These are phyloP conservation scores for Gyromitra esculenta DNA, from an alignment of 2,329 filamentous ascomycete genomes.

Conservation along the genomic window DNA sequence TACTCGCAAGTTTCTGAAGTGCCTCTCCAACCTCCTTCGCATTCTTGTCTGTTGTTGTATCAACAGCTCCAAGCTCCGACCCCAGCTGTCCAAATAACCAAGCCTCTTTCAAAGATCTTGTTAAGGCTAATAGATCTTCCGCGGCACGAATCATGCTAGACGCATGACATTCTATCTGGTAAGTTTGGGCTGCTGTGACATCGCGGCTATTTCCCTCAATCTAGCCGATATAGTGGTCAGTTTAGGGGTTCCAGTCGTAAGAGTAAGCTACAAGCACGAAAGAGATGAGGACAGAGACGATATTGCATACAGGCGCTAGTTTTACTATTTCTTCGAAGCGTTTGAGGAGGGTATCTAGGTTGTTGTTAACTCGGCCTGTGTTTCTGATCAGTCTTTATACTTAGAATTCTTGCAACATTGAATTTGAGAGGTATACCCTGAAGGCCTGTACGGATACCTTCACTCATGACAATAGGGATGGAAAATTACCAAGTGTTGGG, in stretches of 20 bases:
- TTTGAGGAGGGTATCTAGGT: slow-evolving; percentile 64
- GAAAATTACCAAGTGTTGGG: background rate
- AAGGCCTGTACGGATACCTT: slow-evolving; percentile 49
- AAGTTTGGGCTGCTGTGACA: slow-evolving; percentile 68
- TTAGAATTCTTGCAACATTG: background rate
- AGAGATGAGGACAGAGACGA: background rate
- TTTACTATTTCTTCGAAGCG: slow-evolving; percentile 68
- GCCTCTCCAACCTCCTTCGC: slow-evolving; percentile 64
- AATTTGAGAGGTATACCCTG: slow-evolving; percentile 42
- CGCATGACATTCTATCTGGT: slow-evolving; percentile 69
- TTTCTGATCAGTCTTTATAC: slow-evolving; percentile 15
- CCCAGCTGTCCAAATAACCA: slow-evolving; percentile 73
- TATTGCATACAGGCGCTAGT: slow-evolving; percentile 63
- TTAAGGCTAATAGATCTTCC: slow-evolving; percentile 71
- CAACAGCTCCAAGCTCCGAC: slow-evolving; percentile 57
- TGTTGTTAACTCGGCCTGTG: slow-evolving; percentile 62
- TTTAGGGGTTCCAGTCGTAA: background rate
- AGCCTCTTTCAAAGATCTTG: slow-evolving; percentile 71
- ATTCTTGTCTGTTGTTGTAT: slow-evolving; percentile 63
- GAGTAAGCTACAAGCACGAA: background rate
- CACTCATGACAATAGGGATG: slow-evolving; percentile 30
- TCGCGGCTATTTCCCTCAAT: slow-evolving; percentile 66
- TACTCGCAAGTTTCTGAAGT: slow-evolving; percentile 59
- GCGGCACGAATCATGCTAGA: slow-evolving; percentile 69
- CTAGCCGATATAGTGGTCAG: slow-evolving; percentile 58